A percentile compares a stretch with the other conserved stretches of the same genome.
phyloP scores from a whole-genome alignment of 371 early-diverging fungal genomes.

The Mortierella sp. region DNA sequence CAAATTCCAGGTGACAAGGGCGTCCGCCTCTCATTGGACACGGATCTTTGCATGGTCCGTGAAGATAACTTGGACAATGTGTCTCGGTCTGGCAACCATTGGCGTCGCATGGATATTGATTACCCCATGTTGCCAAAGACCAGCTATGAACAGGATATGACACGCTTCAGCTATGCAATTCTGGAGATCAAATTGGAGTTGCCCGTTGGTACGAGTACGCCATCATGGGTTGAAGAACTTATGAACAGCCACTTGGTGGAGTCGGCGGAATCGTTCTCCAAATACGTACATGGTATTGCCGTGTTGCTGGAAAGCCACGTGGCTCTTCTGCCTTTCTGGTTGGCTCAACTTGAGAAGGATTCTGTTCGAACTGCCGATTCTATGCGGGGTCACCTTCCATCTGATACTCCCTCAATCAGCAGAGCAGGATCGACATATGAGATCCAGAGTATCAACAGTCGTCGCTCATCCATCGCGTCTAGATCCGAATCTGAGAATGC shows the following conservation, averaged over 20 bases:
- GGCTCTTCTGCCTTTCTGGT: slow-evolving; percentile 97
- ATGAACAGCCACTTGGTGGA: slow-evolving; percentile 92
- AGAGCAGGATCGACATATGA: slow-evolving; percentile 45
- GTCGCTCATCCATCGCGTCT: slow-evolving; percentile 46
- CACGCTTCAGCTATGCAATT: slow-evolving; percentile 97
- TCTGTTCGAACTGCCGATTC: slow-evolving; percentile 33
- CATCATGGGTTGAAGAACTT: slow-evolving; percentile 94
- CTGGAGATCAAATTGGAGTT: slow-evolving; percentile 97
- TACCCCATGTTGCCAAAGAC: slow-evolving; percentile 77
- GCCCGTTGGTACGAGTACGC: slow-evolving; percentile 82
- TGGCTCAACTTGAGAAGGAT: slow-evolving; percentile 53
- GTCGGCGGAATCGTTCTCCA: slow-evolving; percentile 98
- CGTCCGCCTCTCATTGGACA: slow-evolving; percentile 96
- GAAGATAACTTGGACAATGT: slow-evolving; percentile 88
- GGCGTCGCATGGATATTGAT: slow-evolving; percentile 93
- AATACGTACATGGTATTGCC: slow-evolving; percentile 97
- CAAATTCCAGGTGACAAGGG: slow-evolving; percentile 97
- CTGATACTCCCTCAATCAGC: slow-evolving; percentile 36
- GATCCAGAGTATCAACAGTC: slow-evolving; percentile 54
- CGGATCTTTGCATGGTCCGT: slow-evolving; percentile 96
- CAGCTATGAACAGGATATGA: slow-evolving; percentile 71
- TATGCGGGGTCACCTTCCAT: slow-evolving; percentile 51
- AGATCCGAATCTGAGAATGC: slow-evolving; percentile 40
- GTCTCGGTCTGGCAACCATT: slow-evolving; percentile 81
- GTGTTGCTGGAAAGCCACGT: slow-evolving; percentile 89